Percentiles rank a stretch among this genome's conserved stretches.
These are phyloP conservation scores for Pachysandra terminalis DNA, from an alignment of 164 flowering plant species.

Conservation along the genomic window DNA sequence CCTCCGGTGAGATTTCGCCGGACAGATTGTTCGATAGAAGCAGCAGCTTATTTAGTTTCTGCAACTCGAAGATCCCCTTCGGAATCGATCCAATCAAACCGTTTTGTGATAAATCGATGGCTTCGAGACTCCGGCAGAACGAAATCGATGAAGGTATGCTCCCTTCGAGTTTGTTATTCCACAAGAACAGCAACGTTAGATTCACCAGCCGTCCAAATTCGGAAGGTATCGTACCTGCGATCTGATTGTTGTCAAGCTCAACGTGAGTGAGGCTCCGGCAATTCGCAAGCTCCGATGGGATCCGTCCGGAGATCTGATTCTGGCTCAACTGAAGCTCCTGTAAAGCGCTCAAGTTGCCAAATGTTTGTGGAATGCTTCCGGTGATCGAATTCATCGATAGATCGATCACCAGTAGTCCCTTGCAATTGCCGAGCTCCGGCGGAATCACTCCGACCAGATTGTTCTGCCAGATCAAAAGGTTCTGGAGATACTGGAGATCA, in stretches of 20 bases:
- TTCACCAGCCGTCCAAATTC: conserved; percentile 49
- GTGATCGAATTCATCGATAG: conserved; percentile 65
- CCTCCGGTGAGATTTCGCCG: conserved; percentile 56
- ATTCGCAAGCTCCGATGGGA: conserved; percentile 51
- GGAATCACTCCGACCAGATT: conserved; percentile 66
- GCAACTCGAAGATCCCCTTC: conserved; percentile 52
- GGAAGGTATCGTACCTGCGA: conserved; percentile 62
- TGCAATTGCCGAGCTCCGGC: conserved; percentile 59
- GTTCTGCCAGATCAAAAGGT: conserved; percentile 69
- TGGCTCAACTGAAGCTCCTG: conserved; percentile 68
- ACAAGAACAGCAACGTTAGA: conserved; percentile 53
- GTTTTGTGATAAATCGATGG: conserved; percentile 67
- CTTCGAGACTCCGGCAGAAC: conserved; percentile 47
- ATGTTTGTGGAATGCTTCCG: conserved; percentile 49
- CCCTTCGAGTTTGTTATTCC: conserved; percentile 74
- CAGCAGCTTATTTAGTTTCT: conserved; percentile 55
- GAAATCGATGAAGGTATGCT: conserved; percentile 53
- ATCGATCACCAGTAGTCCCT: conserved; percentile 43
- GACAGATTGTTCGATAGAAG: conserved; percentile 73
- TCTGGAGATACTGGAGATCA: conserved; percentile 43
- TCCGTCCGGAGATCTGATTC: conserved; percentile 62
- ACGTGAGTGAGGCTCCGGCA: conserved; percentile 49
- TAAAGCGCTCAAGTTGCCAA: conserved; percentile 50
- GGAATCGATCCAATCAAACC: conserved; percentile 60
- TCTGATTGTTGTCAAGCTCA: conserved; percentile 80